Percentiles rank a stretch among this genome's conserved stretches.
These are phyloP conservation scores for Sungouiozyma ichnusensis DNA, from an alignment of 805 yeast genomes.

Conservation along the genomic window DNA sequence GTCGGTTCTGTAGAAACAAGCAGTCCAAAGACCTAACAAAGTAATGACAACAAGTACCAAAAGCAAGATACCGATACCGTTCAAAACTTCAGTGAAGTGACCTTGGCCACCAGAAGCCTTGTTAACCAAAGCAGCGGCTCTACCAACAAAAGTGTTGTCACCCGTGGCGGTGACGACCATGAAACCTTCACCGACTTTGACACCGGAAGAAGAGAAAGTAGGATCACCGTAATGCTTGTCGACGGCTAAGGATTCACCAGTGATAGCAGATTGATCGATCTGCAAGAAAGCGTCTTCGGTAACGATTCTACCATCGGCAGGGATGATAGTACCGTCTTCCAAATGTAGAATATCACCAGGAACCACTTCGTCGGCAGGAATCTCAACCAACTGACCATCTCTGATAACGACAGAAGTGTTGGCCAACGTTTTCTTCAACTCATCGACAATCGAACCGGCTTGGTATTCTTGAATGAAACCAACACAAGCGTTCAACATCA, in stretches of 20 bases:
- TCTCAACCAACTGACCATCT: constrained; percentile 66
- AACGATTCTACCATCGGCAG: constrained; percentile 86
- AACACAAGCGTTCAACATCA: constrained; percentile 79
- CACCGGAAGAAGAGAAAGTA: constrained; percentile 85
- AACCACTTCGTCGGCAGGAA: constrained; percentile 76
- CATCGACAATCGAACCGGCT: constrained; percentile 96
- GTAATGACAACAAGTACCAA: constrained; percentile 83
- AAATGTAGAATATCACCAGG: constrained; percentile 91
- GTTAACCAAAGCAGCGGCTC: constrained; percentile 95
- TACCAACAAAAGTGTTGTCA: constrained; percentile 91
- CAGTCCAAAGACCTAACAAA: constrained; percentile 81
- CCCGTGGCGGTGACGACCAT: constrained; percentile 93
- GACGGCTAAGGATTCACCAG: constrained; percentile 95
- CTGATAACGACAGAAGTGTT: constrained; percentile 79
- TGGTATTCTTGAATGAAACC: constrained; percentile 97
- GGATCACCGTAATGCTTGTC: constrained; percentile 85
- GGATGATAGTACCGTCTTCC: constrained; percentile 88
- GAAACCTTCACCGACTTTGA: constrained; percentile 90
- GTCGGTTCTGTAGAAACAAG: constrained; percentile 88
- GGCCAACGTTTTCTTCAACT: constrained; percentile 89
- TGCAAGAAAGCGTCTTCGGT: constrained; percentile 80
- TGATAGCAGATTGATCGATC: constrained; percentile 92
- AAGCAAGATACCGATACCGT: constrained; percentile 92
- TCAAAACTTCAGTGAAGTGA: constrained; percentile 94
- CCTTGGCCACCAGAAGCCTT: constrained; percentile 88